phyloP scores from a whole-genome alignment of 768 basidiomycete genomes.

The button mushroom (Agaricus bisporus) region DNA sequence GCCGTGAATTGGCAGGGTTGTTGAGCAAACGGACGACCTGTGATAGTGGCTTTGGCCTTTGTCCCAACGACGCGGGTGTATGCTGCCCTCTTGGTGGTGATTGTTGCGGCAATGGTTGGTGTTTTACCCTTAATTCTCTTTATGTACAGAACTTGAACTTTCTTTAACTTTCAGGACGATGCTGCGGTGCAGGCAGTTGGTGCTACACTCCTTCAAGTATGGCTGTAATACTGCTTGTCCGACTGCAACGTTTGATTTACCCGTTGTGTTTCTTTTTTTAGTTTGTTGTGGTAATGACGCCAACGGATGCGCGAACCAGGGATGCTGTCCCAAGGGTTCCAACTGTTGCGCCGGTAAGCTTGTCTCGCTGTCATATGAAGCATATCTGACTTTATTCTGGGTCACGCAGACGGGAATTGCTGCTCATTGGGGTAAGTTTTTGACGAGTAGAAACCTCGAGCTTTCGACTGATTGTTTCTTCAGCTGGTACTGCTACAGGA shows the following conservation, averaged over 20 bases:
- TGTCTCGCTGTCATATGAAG: background rate
- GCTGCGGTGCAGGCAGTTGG: background rate
- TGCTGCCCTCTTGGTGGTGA: constrained; percentile 12
- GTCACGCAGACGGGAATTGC: background rate
- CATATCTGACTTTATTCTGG: background rate
- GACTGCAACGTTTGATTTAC: background rate
- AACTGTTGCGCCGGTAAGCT: constrained; percentile 8
- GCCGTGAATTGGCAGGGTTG: background rate
- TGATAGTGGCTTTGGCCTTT: background rate
- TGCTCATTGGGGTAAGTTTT: background rate
- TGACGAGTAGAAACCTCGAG: background rate
- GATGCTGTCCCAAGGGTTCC: constrained; percentile 6
- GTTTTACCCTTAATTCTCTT: too few species aligned
- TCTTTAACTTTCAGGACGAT: background rate
- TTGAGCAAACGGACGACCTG: background rate
- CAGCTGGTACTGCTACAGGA: constrained; percentile 2
- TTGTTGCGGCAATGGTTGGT: constrained; percentile 7
- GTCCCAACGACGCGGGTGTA: background rate
- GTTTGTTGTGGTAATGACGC: background rate
- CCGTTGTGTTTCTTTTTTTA: background rate
- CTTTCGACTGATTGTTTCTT: background rate
- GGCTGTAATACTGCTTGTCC: background rate
- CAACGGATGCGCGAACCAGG: background rate
- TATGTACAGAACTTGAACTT: too few species aligned
- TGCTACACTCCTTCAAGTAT: background rate